Evolutionary conservation across 768 basidiomycete species (phyloP), one percentile per base, ranked within the genome.

Genomic region (Mycena haematopus): DNA sequence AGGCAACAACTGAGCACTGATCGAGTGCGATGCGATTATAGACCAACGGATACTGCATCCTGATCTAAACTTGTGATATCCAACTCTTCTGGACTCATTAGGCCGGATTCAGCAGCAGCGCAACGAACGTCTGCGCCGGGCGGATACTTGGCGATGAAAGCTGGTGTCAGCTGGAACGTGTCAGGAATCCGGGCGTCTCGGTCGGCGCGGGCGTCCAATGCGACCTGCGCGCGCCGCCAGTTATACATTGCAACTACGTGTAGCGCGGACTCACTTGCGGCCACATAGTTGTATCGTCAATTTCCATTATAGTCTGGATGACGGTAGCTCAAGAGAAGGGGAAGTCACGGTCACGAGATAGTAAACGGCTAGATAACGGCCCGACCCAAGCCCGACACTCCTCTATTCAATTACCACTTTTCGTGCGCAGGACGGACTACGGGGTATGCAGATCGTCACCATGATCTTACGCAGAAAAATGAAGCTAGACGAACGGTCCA

Each of bases 401-500:
- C 13, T 42, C 7, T 21, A 9, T 25, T 17, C 24, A 47, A 19
- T 58, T n/a, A 81, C 80, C 80, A 82, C 59, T 79, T 80, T 72
- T 82, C 79, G 45, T 79, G 79, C 15, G 80, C 78, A 25, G 81
- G 81, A 19, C 80, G 80, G 15, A 82, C 80, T 51, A 79, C 58
- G 6, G 45, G 42, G 44, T 25, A 53, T 24, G n/a, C 40, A 22
- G n/a, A 7, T 42, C 42, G 42, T n/a, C n/a, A n/a, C n/a, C n/a
- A 36, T 44, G 9, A 38, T 17, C 38, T 35, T 21, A n/a, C n/a
- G n/a, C 42, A 25, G 24, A 17, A 5, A 35, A 9, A 31, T 45
- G 25, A 14, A 46, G 46, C 89, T 78, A 69, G n/a, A n/a, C n/a
- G n/a, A n/a, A 91, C 90, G 77, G 65, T 92, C 91, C 29, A 93